Conservation (phyloP, 768 basidiomycete species). For the Boletus sensibilis region DNA sequence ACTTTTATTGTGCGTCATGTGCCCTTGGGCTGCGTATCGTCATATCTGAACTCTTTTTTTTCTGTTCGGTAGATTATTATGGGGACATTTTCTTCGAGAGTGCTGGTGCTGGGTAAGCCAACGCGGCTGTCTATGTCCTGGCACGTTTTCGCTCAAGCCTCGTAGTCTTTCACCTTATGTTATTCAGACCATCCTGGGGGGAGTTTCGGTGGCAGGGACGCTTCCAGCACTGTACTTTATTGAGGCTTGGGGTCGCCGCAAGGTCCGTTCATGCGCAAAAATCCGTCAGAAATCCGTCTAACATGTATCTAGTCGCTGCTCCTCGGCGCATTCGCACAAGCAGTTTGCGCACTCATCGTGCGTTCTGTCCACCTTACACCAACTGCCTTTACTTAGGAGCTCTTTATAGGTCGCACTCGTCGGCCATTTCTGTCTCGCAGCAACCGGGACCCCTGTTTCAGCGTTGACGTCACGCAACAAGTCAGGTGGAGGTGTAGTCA, state of each 20-base stretch:
- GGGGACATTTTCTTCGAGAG: conserved; percentile 80
- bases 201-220: conserved; percentile 68
- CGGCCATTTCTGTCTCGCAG: conserved; percentile 65
- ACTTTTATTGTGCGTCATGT: conserved; percentile 63
- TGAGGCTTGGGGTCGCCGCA: conserved; percentile 72
- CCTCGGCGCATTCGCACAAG: conserved; percentile 60
- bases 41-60: conserved; percentile 7
- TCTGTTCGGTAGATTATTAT: conserved; percentile 60
- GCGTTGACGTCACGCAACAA: conserved; percentile 56
- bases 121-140: neutral
- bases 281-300: neutral
- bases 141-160: neutral
- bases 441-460: conserved; percentile 44
- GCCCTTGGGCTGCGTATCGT: neutral
- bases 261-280: conserved; percentile 34
- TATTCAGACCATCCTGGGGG: conserved; percentile 77
- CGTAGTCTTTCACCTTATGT: conserved; percentile 61
- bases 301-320: conserved; percentile 53
- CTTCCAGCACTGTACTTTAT: conserved; percentile 68
- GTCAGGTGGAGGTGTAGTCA: conserved; percentile 61
- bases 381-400: neutral
- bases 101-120: conserved; percentile 57
- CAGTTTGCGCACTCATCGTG: conserved; percentile 60
- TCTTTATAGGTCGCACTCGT: conserved; percentile 59
- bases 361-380: conserved; percentile 12